These are phyloP conservation scores for Podospora pseudopauciseta DNA, from an alignment of 495 filamentous ascomycete genomes.

Conservation along the genomic window DNA sequence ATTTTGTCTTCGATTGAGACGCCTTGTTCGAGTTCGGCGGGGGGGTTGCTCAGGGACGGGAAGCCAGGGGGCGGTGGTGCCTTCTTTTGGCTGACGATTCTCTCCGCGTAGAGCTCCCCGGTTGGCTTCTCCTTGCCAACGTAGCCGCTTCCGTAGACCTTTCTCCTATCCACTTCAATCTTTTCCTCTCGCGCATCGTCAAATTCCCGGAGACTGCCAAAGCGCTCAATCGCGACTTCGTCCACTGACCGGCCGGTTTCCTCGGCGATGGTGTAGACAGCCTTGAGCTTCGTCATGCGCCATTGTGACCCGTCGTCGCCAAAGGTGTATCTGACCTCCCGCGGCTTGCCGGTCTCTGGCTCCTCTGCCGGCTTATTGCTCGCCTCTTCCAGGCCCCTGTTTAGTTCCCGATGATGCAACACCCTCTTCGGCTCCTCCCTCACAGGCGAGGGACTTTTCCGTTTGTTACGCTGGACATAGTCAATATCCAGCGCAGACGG, in stretches of 20 bases:
- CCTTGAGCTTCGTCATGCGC: conserved; percentile 92
- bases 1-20: conserved; percentile 41
- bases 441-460: conserved; percentile 48
- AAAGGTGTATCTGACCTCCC: conserved; percentile 78
- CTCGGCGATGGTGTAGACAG: conserved; percentile 75
- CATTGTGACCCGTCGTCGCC: conserved; percentile 87
- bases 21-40: conserved; percentile 38
- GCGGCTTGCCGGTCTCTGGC: conserved; percentile 26
- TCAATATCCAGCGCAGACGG: conserved; percentile 79
- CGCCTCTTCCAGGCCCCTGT: conserved; percentile 59
- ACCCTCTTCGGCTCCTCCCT: conserved; percentile 69
- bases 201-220: conserved; percentile 77
- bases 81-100: conserved; percentile 35
- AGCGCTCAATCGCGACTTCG: conserved; percentile 75
- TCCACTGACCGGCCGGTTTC: conserved; percentile 68
- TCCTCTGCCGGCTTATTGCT: conserved; percentile 19
- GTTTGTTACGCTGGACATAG: conserved; percentile 66
- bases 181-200: conserved; percentile 95
- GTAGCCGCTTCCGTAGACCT: conserved; percentile 81
- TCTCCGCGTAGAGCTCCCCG: conserved; percentile 79
- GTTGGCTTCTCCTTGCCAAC: conserved; percentile 83
- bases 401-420: conserved; percentile 79
- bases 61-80: conserved; percentile 2
- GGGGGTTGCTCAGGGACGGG: conserved; percentile 12
- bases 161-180: conserved; percentile 80